A percentile compares a stretch with the other conserved stretches of the same genome.
phyloP scores from a whole-genome alignment of 257 asterid genomes.

The Scutellaria barbata region DNA sequence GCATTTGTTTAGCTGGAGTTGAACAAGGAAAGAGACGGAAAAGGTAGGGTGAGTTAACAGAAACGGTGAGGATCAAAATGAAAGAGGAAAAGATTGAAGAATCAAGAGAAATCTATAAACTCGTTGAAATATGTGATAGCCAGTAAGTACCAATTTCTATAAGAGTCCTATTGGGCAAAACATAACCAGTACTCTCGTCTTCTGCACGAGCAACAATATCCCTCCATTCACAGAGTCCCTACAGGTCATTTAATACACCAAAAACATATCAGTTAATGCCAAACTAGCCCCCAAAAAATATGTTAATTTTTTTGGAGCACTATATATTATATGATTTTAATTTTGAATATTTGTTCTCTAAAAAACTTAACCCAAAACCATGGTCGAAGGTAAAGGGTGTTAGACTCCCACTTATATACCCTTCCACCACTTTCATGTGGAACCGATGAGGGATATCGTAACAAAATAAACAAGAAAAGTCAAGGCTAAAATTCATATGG shows the following conservation, averaged over 20 bases:
- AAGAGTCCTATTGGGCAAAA: conserved; percentile 87
- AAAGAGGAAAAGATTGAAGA: conserved; percentile 6
- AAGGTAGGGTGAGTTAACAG: conserved; percentile 20
- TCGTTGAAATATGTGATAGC: conserved; percentile 25
- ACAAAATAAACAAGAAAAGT: neutral
- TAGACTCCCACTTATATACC: no score
- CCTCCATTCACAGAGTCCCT: conserved; percentile 97
- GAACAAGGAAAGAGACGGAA: conserved; percentile 28
- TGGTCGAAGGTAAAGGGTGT: no score
- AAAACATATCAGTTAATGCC: conserved; percentile 5
- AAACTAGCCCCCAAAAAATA: conserved; percentile 8
- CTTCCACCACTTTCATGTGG: no score
- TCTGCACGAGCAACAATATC: conserved; percentile 96
- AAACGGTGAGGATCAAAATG: conserved; percentile 23
- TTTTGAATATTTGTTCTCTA: no score
- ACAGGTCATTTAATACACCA: conserved; percentile 29
- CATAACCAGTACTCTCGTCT: conserved; percentile 98
- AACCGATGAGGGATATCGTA: no score
- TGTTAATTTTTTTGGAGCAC: no score
- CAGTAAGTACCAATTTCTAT: conserved; percentile 73
- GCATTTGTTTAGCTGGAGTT: conserved; percentile 88
- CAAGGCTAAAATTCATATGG: neutral
- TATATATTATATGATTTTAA: no score
- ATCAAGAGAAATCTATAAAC: conserved; percentile 28
- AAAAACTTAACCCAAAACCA: no score